Evolutionary conservation across 2,329 filamentous ascomycete species (phyloP), one percentile per base, ranked within the genome.

Genomic region (Cladorrhinum sp.): DNA sequence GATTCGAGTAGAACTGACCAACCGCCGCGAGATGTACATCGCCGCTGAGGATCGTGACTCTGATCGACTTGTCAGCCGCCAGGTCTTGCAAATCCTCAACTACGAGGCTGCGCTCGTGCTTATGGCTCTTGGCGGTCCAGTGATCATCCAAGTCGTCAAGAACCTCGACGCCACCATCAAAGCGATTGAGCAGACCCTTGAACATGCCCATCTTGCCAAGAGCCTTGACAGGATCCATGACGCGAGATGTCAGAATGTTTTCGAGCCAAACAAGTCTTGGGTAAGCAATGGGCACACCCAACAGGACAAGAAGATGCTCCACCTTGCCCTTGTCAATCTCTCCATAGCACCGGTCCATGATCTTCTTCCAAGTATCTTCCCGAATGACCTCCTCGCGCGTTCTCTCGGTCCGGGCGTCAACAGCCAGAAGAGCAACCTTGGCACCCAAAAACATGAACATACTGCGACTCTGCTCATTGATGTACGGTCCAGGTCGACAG

Each of bases 91-190:
- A 79, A 69, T 97, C 92, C 72, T 95, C 90, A 46, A 99, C 86
- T 64, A 98, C 82, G 74, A 91, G 89, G 64, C 88, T 91, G 55
- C 95, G 86, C 75, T 99, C 95, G 24, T 86, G 82, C 73, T 98
- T 99, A 78, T 98, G 93, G 71, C 92, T 91, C 72, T 92, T 96
- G 39, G 94, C 91, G 0, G 94, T 97, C 95, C 95, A 99, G 72
- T 99, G 94, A 73, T 98, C 95, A 72, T 97, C 94, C 9, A 96
- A 78, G 69, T 96, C 92, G 71, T 96, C 93, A 26, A 96, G 79
- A 14, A 98, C 90, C 74, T 98, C 95, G 5, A 95, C 90, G 18
- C 92, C 92, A 21, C 92, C 92, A 70, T 97, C 93, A 68, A 96
- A 93, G 67, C 90, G 90, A 77, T 96, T 96, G 42, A 96, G 80